Conservation (phyloP, 768 basidiomycete genomes). For the Pleurotus giganteus region DNA sequence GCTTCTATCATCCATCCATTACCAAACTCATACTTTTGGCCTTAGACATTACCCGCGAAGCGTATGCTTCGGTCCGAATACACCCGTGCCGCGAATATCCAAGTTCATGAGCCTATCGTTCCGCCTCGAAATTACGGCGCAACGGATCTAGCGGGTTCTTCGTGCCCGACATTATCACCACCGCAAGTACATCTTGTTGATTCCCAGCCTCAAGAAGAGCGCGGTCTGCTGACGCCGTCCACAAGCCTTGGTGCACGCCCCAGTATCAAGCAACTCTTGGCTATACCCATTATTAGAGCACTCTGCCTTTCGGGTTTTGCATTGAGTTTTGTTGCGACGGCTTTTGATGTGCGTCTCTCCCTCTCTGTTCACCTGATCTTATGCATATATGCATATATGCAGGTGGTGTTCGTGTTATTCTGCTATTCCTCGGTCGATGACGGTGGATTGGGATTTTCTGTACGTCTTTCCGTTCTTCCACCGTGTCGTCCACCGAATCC, state of each 20-base stretch:
- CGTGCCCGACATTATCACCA: no score
- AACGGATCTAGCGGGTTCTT: no score
- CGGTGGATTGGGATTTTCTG: constrained; percentile 43
- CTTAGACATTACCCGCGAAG: no score
- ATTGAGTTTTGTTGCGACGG: constrained; percentile 49
- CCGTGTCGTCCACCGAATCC: neutral
- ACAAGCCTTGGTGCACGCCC: constrained; percentile 10
- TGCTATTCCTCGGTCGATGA: constrained; percentile 53
- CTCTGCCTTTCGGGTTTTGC: constrained; percentile 48
- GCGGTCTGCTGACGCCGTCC: constrained; percentile 16
- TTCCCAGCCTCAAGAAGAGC: no score
- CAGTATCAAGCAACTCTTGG: constrained; percentile 37
- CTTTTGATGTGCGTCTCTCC: constrained; percentile 43
- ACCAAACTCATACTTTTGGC: no score
- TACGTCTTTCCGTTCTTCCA: constrained; percentile 15
- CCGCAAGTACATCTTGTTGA: no score
- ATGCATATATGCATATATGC: no score
- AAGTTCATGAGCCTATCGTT: no score
- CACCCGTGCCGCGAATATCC: no score
- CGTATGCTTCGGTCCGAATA: no score
- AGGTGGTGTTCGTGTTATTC: constrained; percentile 54
- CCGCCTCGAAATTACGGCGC: no score
- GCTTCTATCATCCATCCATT: neutral
- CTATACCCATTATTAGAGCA: constrained; percentile 48
- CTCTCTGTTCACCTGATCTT: no score